Base-by-base conservation (phyloP, 2,329 filamentous ascomycete species). In the Aspergillus neoniger region DNA sequence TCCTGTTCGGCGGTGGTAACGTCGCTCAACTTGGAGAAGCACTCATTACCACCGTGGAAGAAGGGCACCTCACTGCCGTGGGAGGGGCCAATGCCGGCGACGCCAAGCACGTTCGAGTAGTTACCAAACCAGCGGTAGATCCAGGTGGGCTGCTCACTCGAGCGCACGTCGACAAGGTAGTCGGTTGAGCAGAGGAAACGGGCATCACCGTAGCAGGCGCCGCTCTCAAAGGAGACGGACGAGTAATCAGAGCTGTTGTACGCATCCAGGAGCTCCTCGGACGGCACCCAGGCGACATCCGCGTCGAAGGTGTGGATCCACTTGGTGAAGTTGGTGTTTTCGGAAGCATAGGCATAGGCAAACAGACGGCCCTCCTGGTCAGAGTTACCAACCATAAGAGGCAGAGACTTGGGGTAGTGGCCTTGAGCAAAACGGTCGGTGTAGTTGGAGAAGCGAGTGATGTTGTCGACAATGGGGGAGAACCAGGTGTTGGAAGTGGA, bases 1-100 rank as follows among this genome's bases (percentile, higher is more conserved):
- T 55, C 49, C 57, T 68, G 66, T 57, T 68, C 39, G 3, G 55
- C 62, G 4, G 51, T 44, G 5, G 65, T 68, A 3, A 68, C 66
- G 12, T 25, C 63, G n/a, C 30, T 47, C 10, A 68, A 23, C 38
- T 59, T 43, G 2, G 60, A 59, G 56, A 68, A 68, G 32, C 66
- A 68, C 48, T 68, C 66, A 32, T 68, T 67, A n/a, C 66, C 66
- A 23, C 66, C 66, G 57, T 68, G 66, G 60, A 68, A 67, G 59
- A 68, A 68, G 23, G 66, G 66, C n/a, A 68, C 62, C 36, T 68
- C 66, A 43, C 61, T 65, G 6, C 66, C 66, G 57, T 68, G 66
- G 1, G 65, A 65, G 8, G 66, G 52, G 5, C 65, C 66, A 7
- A 67, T 59, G 19, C 57, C 59, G 5, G 61, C 2, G 6, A 67